These are phyloP conservation scores for Ochetophila trinervis DNA, from an alignment of 306 rosid species.

Conservation along the genomic window DNA sequence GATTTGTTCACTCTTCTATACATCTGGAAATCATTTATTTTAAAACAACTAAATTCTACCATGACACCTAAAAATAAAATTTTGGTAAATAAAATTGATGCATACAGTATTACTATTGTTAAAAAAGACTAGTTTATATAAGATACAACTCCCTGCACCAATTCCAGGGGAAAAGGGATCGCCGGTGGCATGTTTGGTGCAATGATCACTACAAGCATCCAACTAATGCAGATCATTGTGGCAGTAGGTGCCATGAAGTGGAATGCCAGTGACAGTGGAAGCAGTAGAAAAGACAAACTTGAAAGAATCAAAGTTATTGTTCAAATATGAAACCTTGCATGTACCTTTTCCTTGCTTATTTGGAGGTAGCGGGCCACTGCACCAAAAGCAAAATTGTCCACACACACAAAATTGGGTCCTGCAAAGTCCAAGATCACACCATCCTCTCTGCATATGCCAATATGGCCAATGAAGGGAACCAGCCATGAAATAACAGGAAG, in stretches of 20 bases:
- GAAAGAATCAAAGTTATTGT: not conserved
- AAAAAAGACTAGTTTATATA: conserved; percentile 9
- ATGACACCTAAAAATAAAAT: too few species aligned
- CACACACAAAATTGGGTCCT: conserved; percentile 88
- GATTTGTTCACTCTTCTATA: too few species aligned
- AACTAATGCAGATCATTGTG: conserved; percentile 13
- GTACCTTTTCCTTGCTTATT: conserved; percentile 69
- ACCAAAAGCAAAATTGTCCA: conserved; percentile 86
- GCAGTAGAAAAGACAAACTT: not conserved
- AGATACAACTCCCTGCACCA: conserved; percentile 25
- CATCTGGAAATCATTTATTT: too few species aligned
- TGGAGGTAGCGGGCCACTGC: conserved; percentile 74
- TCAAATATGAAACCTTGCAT: not conserved
- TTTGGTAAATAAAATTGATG: too few species aligned
- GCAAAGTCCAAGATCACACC: conserved; percentile 97
- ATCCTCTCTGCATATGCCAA: conserved; percentile 95
- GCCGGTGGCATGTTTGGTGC: conserved; percentile 6
- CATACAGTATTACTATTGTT: too few species aligned
- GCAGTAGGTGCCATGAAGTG: conserved; percentile 6
- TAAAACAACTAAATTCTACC: too few species aligned
- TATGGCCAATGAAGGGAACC: conserved; percentile 88
- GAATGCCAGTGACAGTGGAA: not conserved
- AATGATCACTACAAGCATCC: not conserved
- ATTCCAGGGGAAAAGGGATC: conserved; percentile 11
- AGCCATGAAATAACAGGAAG: conserved; percentile 94